These are phyloP conservation scores for Pholiota conissans DNA, from an alignment of 768 basidiomycete genomes.

Conservation along the genomic window DNA sequence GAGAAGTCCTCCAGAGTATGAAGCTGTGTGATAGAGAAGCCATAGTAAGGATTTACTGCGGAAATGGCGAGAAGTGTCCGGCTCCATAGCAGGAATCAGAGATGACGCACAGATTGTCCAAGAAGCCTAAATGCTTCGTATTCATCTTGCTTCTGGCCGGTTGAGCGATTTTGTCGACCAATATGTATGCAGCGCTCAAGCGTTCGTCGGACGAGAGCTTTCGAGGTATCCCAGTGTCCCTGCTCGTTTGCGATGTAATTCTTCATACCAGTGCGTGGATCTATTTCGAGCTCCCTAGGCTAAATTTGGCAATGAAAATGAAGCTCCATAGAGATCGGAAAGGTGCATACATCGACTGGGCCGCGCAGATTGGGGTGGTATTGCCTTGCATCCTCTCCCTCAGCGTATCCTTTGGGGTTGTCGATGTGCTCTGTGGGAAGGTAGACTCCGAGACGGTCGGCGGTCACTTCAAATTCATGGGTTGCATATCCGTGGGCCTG, in stretches of 20 bases:
- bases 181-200: constrained; percentile 78
- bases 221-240: constrained; percentile 88
- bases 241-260: constrained; percentile 89
- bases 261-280: constrained; percentile 88
- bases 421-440: constrained; percentile 92
- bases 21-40: constrained; percentile 39
- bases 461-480: constrained; percentile 82
- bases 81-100: not conserved
- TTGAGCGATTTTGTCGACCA: constrained; percentile 63
- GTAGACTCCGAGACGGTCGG: constrained; percentile 80
- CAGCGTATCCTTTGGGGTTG: constrained; percentile 89
- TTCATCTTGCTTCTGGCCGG: constrained; percentile 62
- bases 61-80: not conserved
- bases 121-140: constrained; percentile 83
- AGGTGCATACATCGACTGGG: constrained; percentile 67
- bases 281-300: constrained; percentile 84
- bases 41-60: not conserved
- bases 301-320: constrained; percentile 22
- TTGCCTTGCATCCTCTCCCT: constrained; percentile 77
- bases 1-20: constrained; percentile 87
- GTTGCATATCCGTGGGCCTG: constrained; percentile 83
- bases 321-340: not conserved
- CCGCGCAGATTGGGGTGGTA: constrained; percentile 77
- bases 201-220: constrained; percentile 70
- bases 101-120: constrained; percentile 57